phyloP scores from a whole-genome alignment of 176 grass and related monocot genomes.

The Themeda triandra region DNA sequence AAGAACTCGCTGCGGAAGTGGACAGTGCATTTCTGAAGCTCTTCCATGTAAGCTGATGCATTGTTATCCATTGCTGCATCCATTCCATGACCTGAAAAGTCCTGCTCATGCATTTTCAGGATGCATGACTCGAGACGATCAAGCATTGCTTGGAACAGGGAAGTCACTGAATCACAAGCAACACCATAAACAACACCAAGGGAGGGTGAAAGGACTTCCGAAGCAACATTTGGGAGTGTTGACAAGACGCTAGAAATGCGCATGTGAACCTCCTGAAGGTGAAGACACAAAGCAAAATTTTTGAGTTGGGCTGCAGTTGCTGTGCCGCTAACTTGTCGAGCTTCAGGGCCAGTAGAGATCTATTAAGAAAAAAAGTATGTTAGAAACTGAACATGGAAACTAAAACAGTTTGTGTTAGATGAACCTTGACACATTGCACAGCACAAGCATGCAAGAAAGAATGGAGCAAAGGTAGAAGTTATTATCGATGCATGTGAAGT shows the following conservation, averaged over 20 bases:
- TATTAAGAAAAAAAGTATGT: conserved; percentile 37
- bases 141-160: conserved; percentile 85
- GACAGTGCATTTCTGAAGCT: conserved; percentile 79
- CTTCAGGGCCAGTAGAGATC: conserved; percentile 93
- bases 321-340: conserved; percentile 71
- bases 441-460: background rate
- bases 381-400: background rate
- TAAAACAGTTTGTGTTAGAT: conserved; percentile 8
- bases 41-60: conserved; percentile 96
- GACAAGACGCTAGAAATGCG: conserved; percentile 60
- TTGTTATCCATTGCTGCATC: conserved; percentile 68
- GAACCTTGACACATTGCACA: too few relatives aligned
- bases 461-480: background rate
- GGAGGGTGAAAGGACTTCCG: conserved; percentile 69
- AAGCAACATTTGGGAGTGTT: conserved; percentile 65
- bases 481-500: conserved; percentile 1
- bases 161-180: conserved; percentile 84
- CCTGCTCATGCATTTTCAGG: conserved; percentile 85
- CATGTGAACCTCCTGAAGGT: conserved; percentile 91
- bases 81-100: conserved; percentile 60
- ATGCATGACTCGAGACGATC: conserved; percentile 75
- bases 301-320: conserved; percentile 84
- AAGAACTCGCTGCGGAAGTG: conserved; percentile 91
- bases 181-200: conserved; percentile 77
- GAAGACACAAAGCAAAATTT: conserved; percentile 89